Evolutionary conservation across 2,329 filamentous ascomycete genomes (phyloP), one percentile per base, ranked within the genome.

Genomic region (Xylariaceae sp.): DNA sequence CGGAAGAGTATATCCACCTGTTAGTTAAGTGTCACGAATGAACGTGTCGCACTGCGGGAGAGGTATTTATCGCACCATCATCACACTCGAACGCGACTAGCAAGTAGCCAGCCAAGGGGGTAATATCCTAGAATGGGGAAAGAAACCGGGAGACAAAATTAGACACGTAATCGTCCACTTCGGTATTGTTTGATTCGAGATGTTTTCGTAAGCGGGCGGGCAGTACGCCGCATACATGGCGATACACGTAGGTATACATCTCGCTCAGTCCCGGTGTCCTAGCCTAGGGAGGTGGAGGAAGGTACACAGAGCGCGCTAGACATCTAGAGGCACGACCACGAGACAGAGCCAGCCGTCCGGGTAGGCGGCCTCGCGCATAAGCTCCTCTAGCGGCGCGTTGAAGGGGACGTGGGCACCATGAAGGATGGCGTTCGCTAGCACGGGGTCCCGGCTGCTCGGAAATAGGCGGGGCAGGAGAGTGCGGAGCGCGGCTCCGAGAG

Each of bases 271-370:
- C 32, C 12, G 32, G 5, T 37, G 32, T 37, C 9, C 7, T 3
- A 10, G 9, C 32, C 32, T 37, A 3, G 32, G 32, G 14, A 16
- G 32, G 32, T 10, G 32, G 32, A 14, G 32, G 3, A 37, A 16
- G 32, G 7, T 37, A 7, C 32, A 12, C 32, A 18, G 20, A 20
- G 21, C 14, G n/a, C 20, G 42, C 56, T 59, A 72, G 3, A 70
- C 62, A 42, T 72, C 69, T 69, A 91, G 79, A 77, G 96, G 88
- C 19, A 87, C 81, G 4, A 97, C 83, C 50, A 91, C 89, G 42
- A 97, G 74, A 72, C 91, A 91, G 21, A 96, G 73, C 89, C 93
- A 99, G 0, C 95, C 95, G 74, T 99, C 95, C 0, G 91, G 87
- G 77, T 97, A 98, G 1, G 91, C 86, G 3, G 90, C 89, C 67